A percentile compares a stretch with the other conserved stretches of the same genome.
phyloP scores from a whole-genome alignment of 345 rosid genomes.

The Salix dunnii region DNA sequence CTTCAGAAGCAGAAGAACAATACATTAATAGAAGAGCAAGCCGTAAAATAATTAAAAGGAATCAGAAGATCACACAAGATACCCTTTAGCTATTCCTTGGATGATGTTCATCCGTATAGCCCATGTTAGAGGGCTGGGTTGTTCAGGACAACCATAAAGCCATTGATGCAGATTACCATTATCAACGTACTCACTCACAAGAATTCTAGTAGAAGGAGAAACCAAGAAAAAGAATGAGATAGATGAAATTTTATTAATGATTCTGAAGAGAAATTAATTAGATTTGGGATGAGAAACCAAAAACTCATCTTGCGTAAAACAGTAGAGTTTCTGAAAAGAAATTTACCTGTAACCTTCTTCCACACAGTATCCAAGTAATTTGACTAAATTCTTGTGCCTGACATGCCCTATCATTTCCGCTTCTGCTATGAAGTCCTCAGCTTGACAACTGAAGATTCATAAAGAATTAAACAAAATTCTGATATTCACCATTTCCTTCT shows the following conservation, averaged over 20 bases:
- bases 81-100: slow-evolving; percentile 82
- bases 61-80: neutral
- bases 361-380: slow-evolving; percentile 59
- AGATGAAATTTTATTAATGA: neutral
- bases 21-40: neutral
- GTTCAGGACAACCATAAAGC: slow-evolving; percentile 59
- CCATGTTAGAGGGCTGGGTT: slow-evolving; percentile 53
- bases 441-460: slow-evolving; percentile 31
- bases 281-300: neutral
- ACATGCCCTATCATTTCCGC: slow-evolving; percentile 49
- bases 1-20: slow-evolving; percentile 30
- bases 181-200: slow-evolving; percentile 60
- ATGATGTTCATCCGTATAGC: slow-evolving; percentile 51
- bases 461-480: neutral
- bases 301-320: neutral
- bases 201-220: slow-evolving; percentile 42
- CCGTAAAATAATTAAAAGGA: neutral
- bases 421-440: slow-evolving; percentile 41
- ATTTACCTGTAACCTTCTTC: slow-evolving; percentile 55
- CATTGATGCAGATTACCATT: slow-evolving; percentile 72
- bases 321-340: neutral
- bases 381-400: slow-evolving; percentile 64
- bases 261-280: neutral
- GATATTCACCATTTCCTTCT: neutral
- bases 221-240: neutral